Evolutionary conservation across 2,329 filamentous ascomycete species (phyloP), one percentile per base, ranked within the genome.

Genomic region (Achaetomium macrosporum): DNA sequence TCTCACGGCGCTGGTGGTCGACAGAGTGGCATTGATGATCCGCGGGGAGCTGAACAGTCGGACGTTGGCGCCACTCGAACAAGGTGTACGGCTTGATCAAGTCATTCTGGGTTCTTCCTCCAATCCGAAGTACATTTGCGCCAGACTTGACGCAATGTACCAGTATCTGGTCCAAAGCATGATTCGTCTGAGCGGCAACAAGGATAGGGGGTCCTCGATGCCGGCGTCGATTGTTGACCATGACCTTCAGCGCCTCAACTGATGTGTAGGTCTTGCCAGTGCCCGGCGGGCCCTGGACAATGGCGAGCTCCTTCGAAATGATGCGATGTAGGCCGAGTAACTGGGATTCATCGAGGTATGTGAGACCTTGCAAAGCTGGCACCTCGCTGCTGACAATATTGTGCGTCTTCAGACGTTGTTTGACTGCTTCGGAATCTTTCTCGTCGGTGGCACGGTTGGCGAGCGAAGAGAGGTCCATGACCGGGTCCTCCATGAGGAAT

Each of bases 131-230:
- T 53, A 90, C 83, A 1, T 81, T 76, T 76, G 68, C 86, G 2
- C 66, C 68, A 0, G 61, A 50, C 1, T 71, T 64, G 1, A 82
- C 73, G 15, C 90, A 75, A 50, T 85, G 81, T 1, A 72, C 70
- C 0, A 96, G 73, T 0, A 96, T 73, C 64, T 96, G 90, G 61
- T 96, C 90, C 0, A 96, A 72, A 0, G 90, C 90, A 67, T 96
- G 90, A 54, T 96, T 96, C 0, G 90, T 96, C 62, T 96, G 90
- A 8, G 89, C 90, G 0, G 90, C 80, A 3, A 96, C 75, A 17
- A 96, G 76, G 30, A 96, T 83, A 0, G 88, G 88, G 12, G 61
- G 9, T 53, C 85, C 81, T 0, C 69, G 73, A 1, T 64, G 61
- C 2, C 66, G 65, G 61, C 81, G 76, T 62, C 81, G 76, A 49